Evolutionary conservation across 352 stramenopile genomes (phyloP).

Genomic region (Phytophthora rubi): DNA sequence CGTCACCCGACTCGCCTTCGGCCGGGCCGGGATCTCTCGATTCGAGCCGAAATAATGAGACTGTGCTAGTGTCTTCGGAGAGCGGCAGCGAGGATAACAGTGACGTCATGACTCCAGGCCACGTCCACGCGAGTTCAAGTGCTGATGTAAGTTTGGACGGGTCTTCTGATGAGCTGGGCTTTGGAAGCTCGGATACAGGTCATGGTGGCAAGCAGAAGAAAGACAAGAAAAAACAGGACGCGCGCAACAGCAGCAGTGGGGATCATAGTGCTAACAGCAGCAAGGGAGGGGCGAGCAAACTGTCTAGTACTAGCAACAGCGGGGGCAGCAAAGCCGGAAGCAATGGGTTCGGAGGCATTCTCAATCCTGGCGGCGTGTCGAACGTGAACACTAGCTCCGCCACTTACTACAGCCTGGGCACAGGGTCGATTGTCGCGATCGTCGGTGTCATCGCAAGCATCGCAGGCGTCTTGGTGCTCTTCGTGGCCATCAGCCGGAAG

Average conservation of each 20-base stretch:
- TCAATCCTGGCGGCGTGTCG: slow-evolving; percentile 40
- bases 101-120: slow-evolving; percentile 18
- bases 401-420: slow-evolving; percentile 61
- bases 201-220: slow-evolving; percentile 16
- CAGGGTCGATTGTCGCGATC: slow-evolving; percentile 74
- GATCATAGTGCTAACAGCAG: slow-evolving; percentile 8
- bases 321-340: slow-evolving; percentile 14
- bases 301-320: slow-evolving; percentile 18
- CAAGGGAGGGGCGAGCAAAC: neutral
- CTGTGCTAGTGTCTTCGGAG: slow-evolving; percentile 12
- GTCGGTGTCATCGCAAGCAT: slow-evolving; percentile 75
- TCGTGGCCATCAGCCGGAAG: slow-evolving; percentile 67
- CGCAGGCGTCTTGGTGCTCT: slow-evolving; percentile 56
- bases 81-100: slow-evolving; percentile 9
- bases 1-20: neutral
- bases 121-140: slow-evolving; percentile 38
- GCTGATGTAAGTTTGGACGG: slow-evolving; percentile 24
- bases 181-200: neutral
- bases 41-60: slow-evolving; percentile 31
- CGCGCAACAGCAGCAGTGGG: slow-evolving; percentile 12
- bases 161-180: slow-evolving; percentile 2
- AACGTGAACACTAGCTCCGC: slow-evolving; percentile 57
- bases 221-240: slow-evolving; percentile 25
- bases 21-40: slow-evolving; percentile 9
- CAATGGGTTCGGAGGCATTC: slow-evolving; percentile 17